Evolutionary conservation across 2,329 filamentous ascomycete species (phyloP), one percentile per base, ranked within the genome.

Genomic region (Boeremia exigua): DNA sequence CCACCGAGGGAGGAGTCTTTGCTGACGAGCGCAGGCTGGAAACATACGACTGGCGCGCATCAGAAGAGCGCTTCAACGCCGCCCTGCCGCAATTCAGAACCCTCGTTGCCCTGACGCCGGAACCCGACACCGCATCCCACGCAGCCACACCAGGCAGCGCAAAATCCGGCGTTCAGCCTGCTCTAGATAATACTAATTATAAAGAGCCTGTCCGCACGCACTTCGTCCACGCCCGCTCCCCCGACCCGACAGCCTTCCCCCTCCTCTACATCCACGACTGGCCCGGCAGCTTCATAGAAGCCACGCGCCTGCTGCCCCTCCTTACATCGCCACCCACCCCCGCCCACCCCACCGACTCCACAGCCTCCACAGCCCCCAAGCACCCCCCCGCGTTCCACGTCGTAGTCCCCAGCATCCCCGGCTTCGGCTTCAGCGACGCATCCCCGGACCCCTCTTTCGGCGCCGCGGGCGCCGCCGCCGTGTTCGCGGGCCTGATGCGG

Each of bases 401-500:
- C n/a, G 81, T 90, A 17, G 83, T 85, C 17, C 87, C 88, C 1
- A 86, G 84, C 38, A 79, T 90, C 17, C 87, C 88, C 0, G 87
- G 87, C 0, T 77, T 88, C 40, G 87, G 86, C 14, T 90, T 90
- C 66, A 88, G 86, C 69, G 86, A 89, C 69, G 78, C 86, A 2
- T 78, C 87, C 34, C 76, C 79, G 0, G 78, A 78, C 50, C 80
- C 81, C 43, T 74, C 74, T 7, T 77, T 81, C 65, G 79, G 81
- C n/a, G 72, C 86, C 51, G 68, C 77, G 6, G 76, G 80, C 11
- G 84, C 85, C 0, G 86, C 85, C 0, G 78, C 79, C 2, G 72
- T 87, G 11, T 80, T 89, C 48, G 77, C 87, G 64, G 72, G 65
- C 0, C 66, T 90, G 50, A 90, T 90, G 88, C 72, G 72, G 45